Evolutionary conservation across 345 rosid genomes (phyloP), one percentile per base, ranked within the genome.

Genomic region (Conringia planisiliqua): DNA sequence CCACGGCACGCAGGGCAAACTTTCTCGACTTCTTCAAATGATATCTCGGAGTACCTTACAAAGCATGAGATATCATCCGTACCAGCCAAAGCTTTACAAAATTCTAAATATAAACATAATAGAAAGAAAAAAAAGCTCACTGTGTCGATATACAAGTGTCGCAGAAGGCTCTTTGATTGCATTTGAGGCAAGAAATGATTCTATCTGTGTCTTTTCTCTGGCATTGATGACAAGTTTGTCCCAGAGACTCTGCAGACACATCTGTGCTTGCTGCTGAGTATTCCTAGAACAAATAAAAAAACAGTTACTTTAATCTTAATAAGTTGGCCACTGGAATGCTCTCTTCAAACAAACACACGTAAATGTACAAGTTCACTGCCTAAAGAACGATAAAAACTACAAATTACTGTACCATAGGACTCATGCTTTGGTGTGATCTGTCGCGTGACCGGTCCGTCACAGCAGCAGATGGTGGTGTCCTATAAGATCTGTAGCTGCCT

Each of bases 1-100:
- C 99, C 98, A 55, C 92, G 91, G 79, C 99, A 96, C 20, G 86
- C 97, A 79, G 99, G 99, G 78, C 99, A 96, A 55, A 76, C 79
- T 85, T 88, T 89, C 86, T 87, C 93, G 32, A 88, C 79, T 82
- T 96, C 98, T 78, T 89, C 98, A 74, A 73, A 48, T 27, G 92
- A 78, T 77, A 85, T 81, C 46, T 86, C 80, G 1, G 85, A 82
- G 81, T 89, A 90, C 91, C 98, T 92, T 77, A 6, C 46, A 57
- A 76, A 6, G 66, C n/a, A 42, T 55, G 58, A 62, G 42, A 72
- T 60, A 73, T 35, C 59, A 51, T 66, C 44, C n/a, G 29, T 51
- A 66, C 26, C 1, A 2, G 35, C 36, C 43, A 56, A 6, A 54
- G 54, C 38, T 40, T 70, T 46, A 35, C 36, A 63, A 1, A 26